These are phyloP conservation scores for Tulasnella sp. DNA, from an alignment of 768 basidiomycete genomes.

Conservation along the genomic window DNA sequence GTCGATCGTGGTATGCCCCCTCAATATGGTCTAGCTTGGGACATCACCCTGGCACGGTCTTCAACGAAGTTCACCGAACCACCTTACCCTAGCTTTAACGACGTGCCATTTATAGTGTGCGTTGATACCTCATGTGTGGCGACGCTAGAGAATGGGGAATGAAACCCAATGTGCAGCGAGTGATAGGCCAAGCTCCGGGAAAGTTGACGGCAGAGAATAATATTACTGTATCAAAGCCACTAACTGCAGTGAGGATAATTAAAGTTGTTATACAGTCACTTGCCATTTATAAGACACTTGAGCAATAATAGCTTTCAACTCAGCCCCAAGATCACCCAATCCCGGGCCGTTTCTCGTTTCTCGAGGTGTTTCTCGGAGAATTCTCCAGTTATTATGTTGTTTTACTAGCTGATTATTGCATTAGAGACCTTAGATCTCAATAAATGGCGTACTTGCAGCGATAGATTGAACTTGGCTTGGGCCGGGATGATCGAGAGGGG, in stretches of 20 bases:
- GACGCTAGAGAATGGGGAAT: neutral
- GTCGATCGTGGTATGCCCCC: too few species aligned
- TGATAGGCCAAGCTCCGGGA: neutral
- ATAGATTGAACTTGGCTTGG: too few species aligned
- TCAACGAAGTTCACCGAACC: too few species aligned
- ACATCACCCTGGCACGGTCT: too few species aligned
- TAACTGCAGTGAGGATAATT: neutral
- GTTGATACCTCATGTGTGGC: too few species aligned
- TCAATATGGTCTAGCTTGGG: too few species aligned
- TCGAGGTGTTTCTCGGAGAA: too few species aligned
- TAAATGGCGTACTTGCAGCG: neutral
- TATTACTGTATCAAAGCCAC: neutral
- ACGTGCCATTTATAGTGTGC: too few species aligned
- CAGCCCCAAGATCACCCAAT: neutral
- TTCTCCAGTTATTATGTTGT: too few species aligned
- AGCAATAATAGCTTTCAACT: neutral
- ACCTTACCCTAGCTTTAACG: too few species aligned
- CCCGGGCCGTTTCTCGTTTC: too few species aligned
- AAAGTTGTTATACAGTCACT: neutral
- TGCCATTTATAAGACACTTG: neutral
- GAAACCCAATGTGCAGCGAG: neutral
- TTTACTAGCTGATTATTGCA: neutral
- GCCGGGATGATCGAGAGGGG: too few species aligned
- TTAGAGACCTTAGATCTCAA: neutral
- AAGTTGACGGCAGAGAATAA: neutral